Conservation (phyloP, 1,284 basidiomycete genomes). For the Ganoderma leucocontextum region DNA sequence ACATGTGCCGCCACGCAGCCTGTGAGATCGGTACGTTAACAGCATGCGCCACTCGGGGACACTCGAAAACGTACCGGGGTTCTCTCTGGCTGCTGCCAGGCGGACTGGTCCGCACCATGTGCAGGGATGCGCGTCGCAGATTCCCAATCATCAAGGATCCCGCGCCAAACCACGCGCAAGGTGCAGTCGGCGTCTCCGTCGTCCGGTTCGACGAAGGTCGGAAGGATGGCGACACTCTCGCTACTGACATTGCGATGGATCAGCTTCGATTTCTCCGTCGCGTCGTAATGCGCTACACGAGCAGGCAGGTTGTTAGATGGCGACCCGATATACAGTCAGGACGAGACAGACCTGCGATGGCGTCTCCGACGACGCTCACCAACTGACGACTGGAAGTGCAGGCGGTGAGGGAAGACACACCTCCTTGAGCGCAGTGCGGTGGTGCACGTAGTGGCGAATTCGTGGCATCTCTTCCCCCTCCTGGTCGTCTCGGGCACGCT, state of each 20-base stretch:
- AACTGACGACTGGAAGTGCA: conserved; percentile 3
- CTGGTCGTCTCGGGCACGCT: no score
- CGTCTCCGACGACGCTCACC: not conserved
- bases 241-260: conserved; percentile 12
- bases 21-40: not conserved
- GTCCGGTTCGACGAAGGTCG: not conserved
- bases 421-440: no score
- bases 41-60: not conserved
- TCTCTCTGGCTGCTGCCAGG: not conserved
- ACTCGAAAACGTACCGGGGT: not conserved
- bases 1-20: conserved; percentile 1
- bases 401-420: conserved; percentile 7
- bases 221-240: not conserved
- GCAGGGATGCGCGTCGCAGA: not conserved
- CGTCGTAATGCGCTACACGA: not conserved
- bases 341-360: not conserved
- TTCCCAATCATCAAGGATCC: conserved; percentile 4
- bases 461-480: no score
- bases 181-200: not conserved
- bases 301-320: no score
- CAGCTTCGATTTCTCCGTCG: not conserved
- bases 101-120: not conserved
- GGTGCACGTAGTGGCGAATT: no score
- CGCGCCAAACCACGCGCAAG: not conserved
- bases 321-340: not conserved